These are phyloP conservation scores for Sporothrix inflata DNA, from an alignment of 2,329 filamentous ascomycete genomes.

Conservation along the genomic window DNA sequence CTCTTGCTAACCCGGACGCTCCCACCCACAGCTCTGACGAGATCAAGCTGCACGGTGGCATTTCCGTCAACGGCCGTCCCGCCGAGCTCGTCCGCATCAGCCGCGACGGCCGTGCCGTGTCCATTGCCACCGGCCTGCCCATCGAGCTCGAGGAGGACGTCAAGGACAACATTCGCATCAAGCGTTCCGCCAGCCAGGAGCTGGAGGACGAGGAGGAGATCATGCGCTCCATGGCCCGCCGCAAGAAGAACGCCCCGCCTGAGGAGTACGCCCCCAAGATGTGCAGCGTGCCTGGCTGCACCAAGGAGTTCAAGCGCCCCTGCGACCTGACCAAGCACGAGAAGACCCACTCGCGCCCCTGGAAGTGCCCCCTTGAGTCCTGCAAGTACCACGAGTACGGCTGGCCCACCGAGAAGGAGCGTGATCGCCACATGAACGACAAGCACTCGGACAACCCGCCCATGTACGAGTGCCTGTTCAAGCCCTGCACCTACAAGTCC, in stretches of 20 bases:
- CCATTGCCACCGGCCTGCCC: conserved; percentile 70
- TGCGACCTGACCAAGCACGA: conserved; percentile 98
- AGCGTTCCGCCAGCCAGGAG: conserved; percentile 69
- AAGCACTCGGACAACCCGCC: conserved; percentile 82
- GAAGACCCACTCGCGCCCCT: conserved; percentile 95
- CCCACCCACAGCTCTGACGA: conserved; percentile 57
- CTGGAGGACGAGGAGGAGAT: conserved; percentile 80
- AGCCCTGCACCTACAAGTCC: conserved; percentile 87
- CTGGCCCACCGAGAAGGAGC: conserved; percentile 97
- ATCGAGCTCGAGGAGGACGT: conserved; percentile 59
- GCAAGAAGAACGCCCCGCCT: conserved; percentile 88
- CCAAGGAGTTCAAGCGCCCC: conserved; percentile 93
- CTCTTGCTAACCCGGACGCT: conserved; percentile 5
- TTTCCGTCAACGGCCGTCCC: conserved; percentile 79
- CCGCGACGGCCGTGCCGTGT: conserved; percentile 78
- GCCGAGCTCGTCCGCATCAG: conserved; percentile 82
- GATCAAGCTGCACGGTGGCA: conserved; percentile 78
- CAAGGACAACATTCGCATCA: conserved; percentile 58
- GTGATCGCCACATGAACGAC: conserved; percentile 94
- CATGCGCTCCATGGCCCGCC: conserved; percentile 89
- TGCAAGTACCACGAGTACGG: conserved; percentile 92
- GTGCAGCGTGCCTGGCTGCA: conserved; percentile 75
- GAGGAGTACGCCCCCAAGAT: conserved; percentile 80
- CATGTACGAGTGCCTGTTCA: conserved; percentile 81
- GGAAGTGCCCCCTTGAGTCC: conserved; percentile 80